Base-by-base conservation (phyloP, 768 basidiomycete species). In the Floccularia luteovirens region DNA sequence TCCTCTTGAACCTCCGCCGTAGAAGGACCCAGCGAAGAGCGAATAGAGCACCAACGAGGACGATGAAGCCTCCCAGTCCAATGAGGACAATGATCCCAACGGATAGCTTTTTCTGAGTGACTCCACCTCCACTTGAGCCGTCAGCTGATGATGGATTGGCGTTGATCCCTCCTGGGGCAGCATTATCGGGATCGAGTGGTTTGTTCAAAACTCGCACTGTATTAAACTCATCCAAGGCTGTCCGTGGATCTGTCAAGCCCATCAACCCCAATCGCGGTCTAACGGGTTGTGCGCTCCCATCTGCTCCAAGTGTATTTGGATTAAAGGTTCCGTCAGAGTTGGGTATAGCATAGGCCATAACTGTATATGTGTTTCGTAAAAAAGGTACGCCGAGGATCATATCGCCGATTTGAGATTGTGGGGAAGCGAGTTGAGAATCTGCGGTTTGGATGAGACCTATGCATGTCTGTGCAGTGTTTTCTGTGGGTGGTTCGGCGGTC, bases 361-460 rank as follows among this genome's bases (percentile, higher is more conserved):
- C 84, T 10, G 75, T 80, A 53, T 90, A 90, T 3, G 76, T 70
- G 50, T 79, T 88, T 8, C 83, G 70, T 50, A 90, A 61, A 54
- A 90, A 90, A 0, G 86, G 78, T 0, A 86, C 81, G 28, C 85
- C 87, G 27, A 90, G 76, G 42, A 90, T 66, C 61, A 90, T 79
- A 55, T 89, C 86, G 1, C 74, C 78, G 13, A 75, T 60, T 11
- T 44, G 48, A 3, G 62, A 56, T 12, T 48, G 42, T 0, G 66
- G 47, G 2, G 49, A 52, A 8, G 57, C 48, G 32, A 84, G 67
- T 11, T 58, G 48, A 7, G 57, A 44, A 30, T 73, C 69, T 12
- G 67, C 70, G 19, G 74, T 54, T 50, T 88, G 85, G 47, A 89
- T 82, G 33, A 84, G 59, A 13, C 86, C 86, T 1, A 72, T 59